Base-by-base conservation (phyloP, 129 eudicot genomes). In the Ambrosia trifida region DNA sequence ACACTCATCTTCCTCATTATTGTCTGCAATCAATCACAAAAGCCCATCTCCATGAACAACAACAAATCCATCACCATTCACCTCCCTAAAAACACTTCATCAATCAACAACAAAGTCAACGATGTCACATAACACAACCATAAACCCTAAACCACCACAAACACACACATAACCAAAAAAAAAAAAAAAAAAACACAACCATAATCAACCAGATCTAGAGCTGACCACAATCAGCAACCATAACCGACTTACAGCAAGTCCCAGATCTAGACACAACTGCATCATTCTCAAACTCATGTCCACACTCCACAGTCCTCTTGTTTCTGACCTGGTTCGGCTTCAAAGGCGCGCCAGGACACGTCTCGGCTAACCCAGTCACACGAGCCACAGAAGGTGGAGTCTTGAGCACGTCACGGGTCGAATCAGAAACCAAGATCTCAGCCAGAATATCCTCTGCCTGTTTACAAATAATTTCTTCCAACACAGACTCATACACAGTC, bases 291-390 rank as follows among this genome's bases (percentile, higher is more conserved):
- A 59, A 4, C 71, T 68, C 17, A 54, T 24, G 60, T 79, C 80
- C 35, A n/a, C n/a, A n/a, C n/a, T n/a, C n/a, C n/a, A 79, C 75
- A 51, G 18, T 69, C 72, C 57, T 69, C 20, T 7, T 68, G 40
- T 70, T 83, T 12, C 76, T 45, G 4, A 43, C 52, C 66, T 3
- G 53, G 30, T 35, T 62, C 2, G 73, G 56, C 78, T 82, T 89
- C 63, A 79, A 4, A 7, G 96, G 96, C 46, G 91, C 87, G 19
- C 76, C 78, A 72, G 96, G 91, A 18, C 96, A 89, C 16, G 82
- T 81, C 28, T 88, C 87, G 17, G 87, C 76, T 63, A 79, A 43
- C 45, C 88, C 85, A 33, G n/a, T 75, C 4, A 69, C 53, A 4
- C 59, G 82, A 59, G 78, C 75, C 47, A 65, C 75, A 43, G 69